A percentile compares a stretch with the other conserved stretches of the same genome.
These are phyloP conservation scores for Calocera cornea DNA, from an alignment of 768 basidiomycete genomes.

Conservation along the genomic window DNA sequence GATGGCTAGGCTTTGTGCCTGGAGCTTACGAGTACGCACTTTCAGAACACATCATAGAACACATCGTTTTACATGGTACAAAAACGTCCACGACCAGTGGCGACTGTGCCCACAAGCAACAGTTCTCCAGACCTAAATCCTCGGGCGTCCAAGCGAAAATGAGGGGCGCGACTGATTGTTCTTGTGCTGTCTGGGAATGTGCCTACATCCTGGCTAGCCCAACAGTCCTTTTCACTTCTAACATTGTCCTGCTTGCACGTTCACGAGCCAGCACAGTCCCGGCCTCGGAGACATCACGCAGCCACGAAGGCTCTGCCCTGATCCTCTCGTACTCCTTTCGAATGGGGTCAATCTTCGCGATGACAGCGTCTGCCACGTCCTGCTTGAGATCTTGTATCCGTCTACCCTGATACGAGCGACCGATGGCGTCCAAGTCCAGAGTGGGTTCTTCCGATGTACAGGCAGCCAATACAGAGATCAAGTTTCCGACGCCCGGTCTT, in stretches of 20 bases:
- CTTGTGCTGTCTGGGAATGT: not conserved
- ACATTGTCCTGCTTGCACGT: conserved; percentile 49
- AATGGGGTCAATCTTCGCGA: conserved; percentile 49
- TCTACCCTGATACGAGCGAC: conserved; percentile 34
- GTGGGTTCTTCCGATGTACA: conserved; percentile 40
- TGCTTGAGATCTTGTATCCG: conserved; percentile 59
- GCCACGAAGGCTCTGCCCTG: conserved; percentile 42
- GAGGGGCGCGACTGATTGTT: no score
- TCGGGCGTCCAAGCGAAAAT: no score
- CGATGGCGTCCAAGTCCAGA: conserved; percentile 29
- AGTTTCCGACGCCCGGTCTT: conserved; percentile 76
- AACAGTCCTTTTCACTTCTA: conserved; percentile 49
- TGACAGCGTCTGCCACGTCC: conserved; percentile 61
- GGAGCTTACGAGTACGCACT: no score
- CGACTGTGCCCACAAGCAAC: no score
- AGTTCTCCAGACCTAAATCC: no score
- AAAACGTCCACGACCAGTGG: no score
- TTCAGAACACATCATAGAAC: no score
- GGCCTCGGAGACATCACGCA: conserved; percentile 45
- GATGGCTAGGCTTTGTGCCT: no score
- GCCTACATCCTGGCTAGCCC: conserved; percentile 33
- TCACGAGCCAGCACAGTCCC: conserved; percentile 53
- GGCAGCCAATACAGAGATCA: conserved; percentile 66
- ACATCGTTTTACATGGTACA: no score
- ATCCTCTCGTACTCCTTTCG: conserved; percentile 56